Base-by-base conservation (phyloP, 345 rosid species). In the Lepidium sativum region DNA sequence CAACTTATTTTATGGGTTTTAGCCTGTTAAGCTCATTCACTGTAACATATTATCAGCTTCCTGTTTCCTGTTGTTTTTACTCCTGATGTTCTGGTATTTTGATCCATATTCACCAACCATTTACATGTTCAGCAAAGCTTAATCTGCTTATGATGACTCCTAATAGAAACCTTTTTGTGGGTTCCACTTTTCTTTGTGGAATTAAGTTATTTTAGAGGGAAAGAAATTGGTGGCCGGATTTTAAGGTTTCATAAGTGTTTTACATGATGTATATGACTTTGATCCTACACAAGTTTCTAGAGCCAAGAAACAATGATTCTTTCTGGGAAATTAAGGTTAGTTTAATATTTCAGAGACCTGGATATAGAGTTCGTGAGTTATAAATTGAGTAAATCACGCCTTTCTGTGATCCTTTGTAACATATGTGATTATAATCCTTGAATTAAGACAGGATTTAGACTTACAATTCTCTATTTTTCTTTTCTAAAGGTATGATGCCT, bases 401-500 rank as follows among this genome's bases (percentile, higher is more conserved):
- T 67, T 60, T 14, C 4, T 33, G 51, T 68, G 66, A 54, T 11
- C 32, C 13, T 70, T 52, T 12, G 32, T 41, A 18, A 14, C 5
- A 3, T n/a, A 9, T n/a, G 45, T 2, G 21, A 10, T 35, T 5
- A n/a, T 42, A 43, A 61, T 8, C 33, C 6, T 53, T 3, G 10
- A 42, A 41, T 35, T 55, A 13, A 25, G 55, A n/a, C 44, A 52
- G 49, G 55, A 27, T 14, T 65, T 43, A 78, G 21, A 14, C 65
- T 35, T 63, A 41, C 18, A 31, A 17, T 68, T 77, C 8, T 17
- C 11, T 8, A 0, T 23, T 8, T 23, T 48, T 11, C 1, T 13
- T 50, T 34, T 15, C 18, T 6, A 37, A 51, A 88, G 96, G 85
- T 88, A 88, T 15, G 89, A 80, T 62, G 82, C 96, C 10, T 75